Percentiles rank a stretch among this genome's conserved stretches.
These are phyloP conservation scores for Massariosphaeria phaeospora DNA, from an alignment of 495 filamentous ascomycete species.

Conservation along the genomic window DNA sequence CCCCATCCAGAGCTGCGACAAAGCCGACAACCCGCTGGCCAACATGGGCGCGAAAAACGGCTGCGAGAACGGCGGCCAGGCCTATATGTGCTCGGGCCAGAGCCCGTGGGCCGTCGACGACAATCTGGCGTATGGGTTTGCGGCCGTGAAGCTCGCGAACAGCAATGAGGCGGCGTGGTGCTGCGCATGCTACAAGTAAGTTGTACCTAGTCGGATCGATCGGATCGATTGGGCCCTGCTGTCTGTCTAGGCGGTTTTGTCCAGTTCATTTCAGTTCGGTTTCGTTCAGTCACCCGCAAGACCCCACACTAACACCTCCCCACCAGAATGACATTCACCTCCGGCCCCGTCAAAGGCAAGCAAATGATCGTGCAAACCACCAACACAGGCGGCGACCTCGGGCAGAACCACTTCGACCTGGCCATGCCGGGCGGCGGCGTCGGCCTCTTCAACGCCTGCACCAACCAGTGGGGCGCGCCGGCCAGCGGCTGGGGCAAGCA, in stretches of 20 bases:
- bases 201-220: too few species aligned
- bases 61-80: conserved; percentile 51
- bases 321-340: conserved; percentile 54
- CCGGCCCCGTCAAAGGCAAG: conserved; percentile 52
- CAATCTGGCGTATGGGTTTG: conserved; percentile 57
- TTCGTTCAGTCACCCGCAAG: too few species aligned
- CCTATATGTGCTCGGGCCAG: conserved; percentile 61
- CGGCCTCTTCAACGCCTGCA: conserved; percentile 61
- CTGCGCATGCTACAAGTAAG: conserved; percentile 60
- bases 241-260: too few species aligned
- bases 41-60: conserved; percentile 39
- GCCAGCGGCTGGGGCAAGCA: conserved; percentile 53
- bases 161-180: conserved; percentile 56
- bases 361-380: conserved; percentile 65
- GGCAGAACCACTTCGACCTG: conserved; percentile 58
- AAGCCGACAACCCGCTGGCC: conserved; percentile 49
- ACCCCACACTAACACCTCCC: neutral
- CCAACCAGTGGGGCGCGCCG: conserved; percentile 57
- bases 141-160: conserved; percentile 53
- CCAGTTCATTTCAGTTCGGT: too few species aligned
- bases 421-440: conserved; percentile 65
- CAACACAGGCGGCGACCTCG: conserved; percentile 59
- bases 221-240: too few species aligned
- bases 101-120: conserved; percentile 59
- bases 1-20: conserved; percentile 56